Base-by-base conservation (phyloP, 139 green algal species). In the Choricystis sp. region DNA sequence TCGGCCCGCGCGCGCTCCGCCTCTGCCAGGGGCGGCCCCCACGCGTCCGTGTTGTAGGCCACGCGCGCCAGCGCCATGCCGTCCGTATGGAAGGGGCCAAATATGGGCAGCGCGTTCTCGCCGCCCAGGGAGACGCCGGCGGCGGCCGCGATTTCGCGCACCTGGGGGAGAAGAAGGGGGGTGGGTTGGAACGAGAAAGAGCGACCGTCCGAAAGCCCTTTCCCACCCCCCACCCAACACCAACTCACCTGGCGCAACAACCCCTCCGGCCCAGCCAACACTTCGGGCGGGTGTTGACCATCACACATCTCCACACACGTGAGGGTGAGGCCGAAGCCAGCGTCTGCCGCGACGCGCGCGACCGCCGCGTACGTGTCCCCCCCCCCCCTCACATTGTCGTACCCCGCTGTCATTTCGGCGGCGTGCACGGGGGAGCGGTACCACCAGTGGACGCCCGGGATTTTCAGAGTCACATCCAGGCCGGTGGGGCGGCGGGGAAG, bases 301-400 rank as follows among this genome's bases (percentile, higher is more conserved):
- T 99, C 94, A 21, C 87, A 77, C 94, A 99, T 99, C 80, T 99
- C 94, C 26, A 97, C 88, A 69, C 93, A 98, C 26, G 94, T 99
- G 57, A 98, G 84, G 3, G 90, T 97, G 26, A 95, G 71, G n/a
- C 66, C 69, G 81, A 99, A 99, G 72, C 79, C 89, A 30, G 94
- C 72, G 4, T 74, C 71, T 0, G 80, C 83, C n/a, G 83, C 72
- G 66, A 94, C 69, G 57, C 68, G 75, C 27, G 63, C 61, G 4
- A 87, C 66, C 68, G 89, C 73, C 23, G 73, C 60, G 56, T 85
- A 74, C 58, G 95, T 80, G 25, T 73, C 66, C 28, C 66, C 60
- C 73, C 95, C 96, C 23, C 93, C 91, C 2, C 86, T 73, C 55
- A 88, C 93, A 85, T 97, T 97, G 81, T 98, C 99, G 83, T 97